A percentile compares a stretch with the other conserved stretches of the same genome.
Conservation (phyloP, 129 eudicot genomes). For the Cynara cardunculus region DNA sequence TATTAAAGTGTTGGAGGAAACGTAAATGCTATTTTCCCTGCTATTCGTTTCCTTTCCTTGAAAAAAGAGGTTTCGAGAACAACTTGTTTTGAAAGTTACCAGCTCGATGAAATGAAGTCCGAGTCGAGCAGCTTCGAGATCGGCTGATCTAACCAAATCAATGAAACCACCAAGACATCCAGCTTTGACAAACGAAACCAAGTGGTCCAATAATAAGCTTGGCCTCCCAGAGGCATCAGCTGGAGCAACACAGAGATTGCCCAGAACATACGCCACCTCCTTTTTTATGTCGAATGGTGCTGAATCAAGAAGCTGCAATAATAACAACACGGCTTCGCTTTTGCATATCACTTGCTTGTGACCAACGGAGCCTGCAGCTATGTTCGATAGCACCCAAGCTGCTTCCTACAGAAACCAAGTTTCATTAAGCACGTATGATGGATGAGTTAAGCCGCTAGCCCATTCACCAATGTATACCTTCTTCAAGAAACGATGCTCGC, state of each 20-base stretch:
- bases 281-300: conserved; percentile 77
- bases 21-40: background rate
- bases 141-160: conserved; percentile 73
- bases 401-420: conserved; percentile 64
- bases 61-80: background rate
- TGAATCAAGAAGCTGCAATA: conserved; percentile 57
- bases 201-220: conserved; percentile 63
- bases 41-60: too few species aligned
- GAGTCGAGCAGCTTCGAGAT: conserved; percentile 87
- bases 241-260: conserved; percentile 92
- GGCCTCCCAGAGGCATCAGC: conserved; percentile 66
- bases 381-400: conserved; percentile 93
- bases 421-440: background rate
- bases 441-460: background rate
- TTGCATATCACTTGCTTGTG: conserved; percentile 72
- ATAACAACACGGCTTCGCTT: conserved; percentile 58
- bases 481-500: conserved; percentile 87
- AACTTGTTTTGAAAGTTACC: conserved; percentile 35
- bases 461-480: conserved; percentile 47
- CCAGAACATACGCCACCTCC: conserved; percentile 88
- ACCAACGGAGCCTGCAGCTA: conserved; percentile 87
- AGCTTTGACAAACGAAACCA: conserved; percentile 61
- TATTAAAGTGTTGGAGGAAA: too few species aligned
- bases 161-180: conserved; percentile 87
- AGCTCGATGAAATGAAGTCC: conserved; percentile 92